phyloP scores from a whole-genome alignment of 2,329 filamentous ascomycete genomes.

The Lizonia empirigonia region DNA sequence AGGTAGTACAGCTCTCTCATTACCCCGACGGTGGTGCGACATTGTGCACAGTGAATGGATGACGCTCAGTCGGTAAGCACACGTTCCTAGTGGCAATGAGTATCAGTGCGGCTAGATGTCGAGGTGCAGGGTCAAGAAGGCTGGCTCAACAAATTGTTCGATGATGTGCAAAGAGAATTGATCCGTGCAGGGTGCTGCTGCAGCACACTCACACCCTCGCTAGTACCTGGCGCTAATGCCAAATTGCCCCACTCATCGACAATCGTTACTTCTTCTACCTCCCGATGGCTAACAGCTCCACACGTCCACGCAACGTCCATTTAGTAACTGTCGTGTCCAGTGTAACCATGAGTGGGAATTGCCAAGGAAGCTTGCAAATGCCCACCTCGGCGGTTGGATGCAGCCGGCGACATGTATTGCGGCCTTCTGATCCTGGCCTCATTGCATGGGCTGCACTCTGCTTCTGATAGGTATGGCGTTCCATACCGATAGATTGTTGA shows the following conservation, averaged over 20 bases:
- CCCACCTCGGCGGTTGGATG: constrained; percentile 1
- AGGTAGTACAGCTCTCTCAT: constrained; percentile 7
- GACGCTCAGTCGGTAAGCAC: background rate
- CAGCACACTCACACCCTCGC: background rate
- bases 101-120: background rate
- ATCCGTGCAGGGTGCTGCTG: background rate
- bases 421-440: background rate
- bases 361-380: constrained; percentile 6
- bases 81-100: background rate
- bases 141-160: constrained; percentile 8
- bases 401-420: background rate
- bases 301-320: constrained; percentile 8
- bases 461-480: constrained; percentile 1
- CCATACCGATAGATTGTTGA: constrained; percentile 5
- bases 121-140: constrained; percentile 1
- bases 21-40: constrained; percentile 7
- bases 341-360: background rate
- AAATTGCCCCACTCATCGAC: constrained; percentile 1
- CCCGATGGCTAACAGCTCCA: background rate
- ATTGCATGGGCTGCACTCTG: background rate
- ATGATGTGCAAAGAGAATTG: background rate
- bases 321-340: background rate
- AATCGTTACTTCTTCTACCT: background rate
- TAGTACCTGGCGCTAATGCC: constrained; percentile 8
- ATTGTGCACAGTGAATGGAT: background rate